These are phyloP conservation scores for Aspergillus fischeri DNA, from an alignment of 2,329 filamentous ascomycete genomes.

Conservation along the genomic window DNA sequence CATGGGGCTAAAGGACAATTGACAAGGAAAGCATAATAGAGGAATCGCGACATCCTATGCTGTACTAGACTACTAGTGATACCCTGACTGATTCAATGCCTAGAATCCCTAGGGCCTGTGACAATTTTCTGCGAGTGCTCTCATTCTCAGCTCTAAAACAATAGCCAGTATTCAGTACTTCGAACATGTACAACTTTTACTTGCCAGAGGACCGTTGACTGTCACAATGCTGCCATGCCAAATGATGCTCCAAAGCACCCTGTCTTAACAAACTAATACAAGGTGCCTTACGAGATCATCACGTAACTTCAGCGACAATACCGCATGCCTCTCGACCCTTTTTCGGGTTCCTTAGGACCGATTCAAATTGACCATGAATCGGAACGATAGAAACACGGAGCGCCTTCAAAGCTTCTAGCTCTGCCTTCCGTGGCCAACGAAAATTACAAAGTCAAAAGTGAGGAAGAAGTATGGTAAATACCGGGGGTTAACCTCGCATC, in stretches of 20 bases:
- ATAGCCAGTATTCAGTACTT: neutral
- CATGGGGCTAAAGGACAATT: neutral
- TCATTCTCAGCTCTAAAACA: neutral
- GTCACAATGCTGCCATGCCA: neutral
- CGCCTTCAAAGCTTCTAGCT: neutral
- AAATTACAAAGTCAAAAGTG: neutral
- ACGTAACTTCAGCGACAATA: neutral
- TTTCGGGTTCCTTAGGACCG: neutral
- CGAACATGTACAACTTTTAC: neutral
- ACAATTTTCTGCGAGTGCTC: neutral
- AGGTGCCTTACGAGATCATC: neutral
- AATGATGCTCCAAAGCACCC: neutral
- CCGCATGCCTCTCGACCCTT: neutral
- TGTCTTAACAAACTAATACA: neutral
- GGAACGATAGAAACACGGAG: neutral
- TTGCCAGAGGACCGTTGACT: no score
- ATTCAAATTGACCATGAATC: neutral
- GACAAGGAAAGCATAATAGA: neutral
- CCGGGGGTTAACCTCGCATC: constrained; percentile 17
- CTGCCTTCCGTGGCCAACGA: neutral
- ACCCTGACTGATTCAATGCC: neutral
- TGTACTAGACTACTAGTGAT: neutral
- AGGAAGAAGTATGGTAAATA: neutral
- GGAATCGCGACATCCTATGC: neutral
- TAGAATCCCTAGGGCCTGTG: neutral